phyloP scores from a whole-genome alignment of 2,329 filamentous ascomycete species.

The Colletotrichum sp. region DNA sequence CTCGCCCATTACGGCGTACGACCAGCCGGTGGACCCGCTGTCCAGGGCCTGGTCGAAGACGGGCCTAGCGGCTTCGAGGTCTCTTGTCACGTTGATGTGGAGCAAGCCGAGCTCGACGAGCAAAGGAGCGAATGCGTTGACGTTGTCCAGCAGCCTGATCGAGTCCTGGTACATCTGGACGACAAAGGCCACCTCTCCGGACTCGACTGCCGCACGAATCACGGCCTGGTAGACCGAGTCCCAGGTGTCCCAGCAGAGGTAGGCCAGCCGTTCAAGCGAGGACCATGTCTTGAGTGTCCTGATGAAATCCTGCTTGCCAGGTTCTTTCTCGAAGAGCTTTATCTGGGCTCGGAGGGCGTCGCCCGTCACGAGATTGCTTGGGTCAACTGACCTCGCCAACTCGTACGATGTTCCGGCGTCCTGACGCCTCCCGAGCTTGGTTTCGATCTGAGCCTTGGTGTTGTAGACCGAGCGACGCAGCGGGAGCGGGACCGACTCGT shows the following conservation, averaged over 20 bases:
- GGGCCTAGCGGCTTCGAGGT: conserved; percentile 18
- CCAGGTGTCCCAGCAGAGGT: conserved; percentile 22
- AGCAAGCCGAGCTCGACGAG: conserved; percentile 22
- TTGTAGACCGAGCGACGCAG: conserved; percentile 14
- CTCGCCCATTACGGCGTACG: conserved; percentile 25
- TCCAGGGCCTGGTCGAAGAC: conserved; percentile 27
- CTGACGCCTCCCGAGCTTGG: conserved; percentile 4
- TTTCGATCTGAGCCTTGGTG: conserved; percentile 24
- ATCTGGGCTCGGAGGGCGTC: conserved; percentile 26
- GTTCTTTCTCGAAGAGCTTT: conserved; percentile 13
- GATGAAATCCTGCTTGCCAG: conserved; percentile 18
- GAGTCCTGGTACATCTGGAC: conserved; percentile 26
- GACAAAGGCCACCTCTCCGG: conserved; percentile 25
- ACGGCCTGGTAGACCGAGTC: too few species aligned
- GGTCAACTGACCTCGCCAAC: conserved; percentile 23
- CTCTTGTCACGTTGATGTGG: conserved; percentile 21
- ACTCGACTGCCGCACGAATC: conserved; percentile 16
- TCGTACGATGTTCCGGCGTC: conserved; percentile 21
- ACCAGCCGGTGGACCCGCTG: conserved; percentile 22
- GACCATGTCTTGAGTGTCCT: conserved; percentile 27
- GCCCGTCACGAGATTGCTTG: conserved; percentile 20
- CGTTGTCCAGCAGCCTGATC: conserved; percentile 28
- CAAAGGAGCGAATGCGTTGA: conserved; percentile 27
- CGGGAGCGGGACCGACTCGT: background rate
- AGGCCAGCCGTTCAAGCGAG: conserved; percentile 29